Evolutionary conservation across 345 rosid genomes (phyloP), one percentile per base, ranked within the genome.

Genomic region (Eucalyptus sp.): DNA sequence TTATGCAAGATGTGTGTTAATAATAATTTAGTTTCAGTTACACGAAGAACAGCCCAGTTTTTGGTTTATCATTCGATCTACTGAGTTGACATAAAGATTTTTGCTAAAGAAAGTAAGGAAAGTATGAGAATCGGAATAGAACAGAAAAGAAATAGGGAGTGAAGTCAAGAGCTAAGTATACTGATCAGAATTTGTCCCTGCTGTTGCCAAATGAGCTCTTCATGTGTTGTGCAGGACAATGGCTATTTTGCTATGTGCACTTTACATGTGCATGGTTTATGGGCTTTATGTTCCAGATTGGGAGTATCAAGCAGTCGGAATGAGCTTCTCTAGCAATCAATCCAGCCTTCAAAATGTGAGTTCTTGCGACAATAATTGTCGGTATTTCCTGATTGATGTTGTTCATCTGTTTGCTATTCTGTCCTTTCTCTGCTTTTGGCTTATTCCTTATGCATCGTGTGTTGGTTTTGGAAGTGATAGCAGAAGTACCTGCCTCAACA

Each of bases 271-370:
- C 90, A 88, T 93, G 91, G 87, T 93, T 48, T 93, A 95, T 90
- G 94, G 94, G 87, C 94, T 95, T 87, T 91, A 89, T 92, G 93
- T 94, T 91, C 95, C 96, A 86, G 89, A 93, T 90, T 94, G 95
- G 96, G 91, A 90, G 89, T 94, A 91, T 89, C 93, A 93, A 89
- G 91, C 91, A 85, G 88, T 90, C 44, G 87, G 88, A 76, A 66
- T 84, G 43, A 86, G 88, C 88, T 48, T 85, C 44, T 91, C 64
- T 68, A 89, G 83, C 27, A 86, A 89, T 87, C 90, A 88, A 86
- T 88, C 92, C 56, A 80, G 89, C 89, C 50, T 90, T 90, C 90
- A 90, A 87, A 89, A 43, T 89, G 96, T 94, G 91, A 93, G 95
- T 68, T 68, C 88, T 46, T 81, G 15, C 3, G 62, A n/a, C 89